Conservation (phyloP, 2,329 filamentous ascomycete species). For the Trichoderma endophyticum region DNA sequence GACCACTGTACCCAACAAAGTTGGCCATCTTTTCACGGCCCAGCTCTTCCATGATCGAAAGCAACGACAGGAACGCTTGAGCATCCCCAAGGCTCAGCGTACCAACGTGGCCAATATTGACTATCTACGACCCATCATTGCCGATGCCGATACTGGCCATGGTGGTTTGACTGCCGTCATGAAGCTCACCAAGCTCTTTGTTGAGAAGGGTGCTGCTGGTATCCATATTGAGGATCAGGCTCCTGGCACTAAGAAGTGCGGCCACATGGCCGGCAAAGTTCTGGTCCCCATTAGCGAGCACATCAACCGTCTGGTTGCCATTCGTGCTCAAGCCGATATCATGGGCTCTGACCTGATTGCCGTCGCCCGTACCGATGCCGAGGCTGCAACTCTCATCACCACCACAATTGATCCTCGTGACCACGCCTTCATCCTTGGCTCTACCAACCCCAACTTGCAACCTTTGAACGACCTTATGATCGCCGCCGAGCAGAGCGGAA, state of each 20-base stretch:
- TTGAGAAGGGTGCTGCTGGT: conserved; percentile 93
- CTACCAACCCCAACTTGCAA: conserved; percentile 79
- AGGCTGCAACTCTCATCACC: conserved; percentile 95
- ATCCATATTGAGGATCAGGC: conserved; percentile 99
- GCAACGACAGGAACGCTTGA: conserved; percentile 91
- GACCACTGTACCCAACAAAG: conserved; percentile 98
- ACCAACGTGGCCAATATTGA: conserved; percentile 75
- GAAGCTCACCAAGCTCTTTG: conserved; percentile 97
- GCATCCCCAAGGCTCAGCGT: conserved; percentile 69
- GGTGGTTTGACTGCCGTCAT: conserved; percentile 97
- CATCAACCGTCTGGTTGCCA: conserved; percentile 95
- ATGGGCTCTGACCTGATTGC: conserved; percentile 92
- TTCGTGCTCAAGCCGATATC: conserved; percentile 95
- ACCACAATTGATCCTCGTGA: conserved; percentile 95
- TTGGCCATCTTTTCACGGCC: conserved; percentile 94
- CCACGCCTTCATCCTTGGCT: conserved; percentile 87
- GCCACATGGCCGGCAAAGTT: conserved; percentile 98
- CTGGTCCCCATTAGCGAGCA: conserved; percentile 95
- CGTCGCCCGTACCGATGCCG: conserved; percentile 92
- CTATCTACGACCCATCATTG: conserved; percentile 92
- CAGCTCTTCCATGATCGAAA: conserved; percentile 99
- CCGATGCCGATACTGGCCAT: conserved; percentile 95
- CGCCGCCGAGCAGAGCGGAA: conserved; percentile 76
- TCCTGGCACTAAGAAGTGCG: conserved; percentile 98
- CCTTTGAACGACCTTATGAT: conserved; percentile 90